Conservation (phyloP, 2,329 filamentous ascomycete species). For the Rugonectria rugulosa region DNA sequence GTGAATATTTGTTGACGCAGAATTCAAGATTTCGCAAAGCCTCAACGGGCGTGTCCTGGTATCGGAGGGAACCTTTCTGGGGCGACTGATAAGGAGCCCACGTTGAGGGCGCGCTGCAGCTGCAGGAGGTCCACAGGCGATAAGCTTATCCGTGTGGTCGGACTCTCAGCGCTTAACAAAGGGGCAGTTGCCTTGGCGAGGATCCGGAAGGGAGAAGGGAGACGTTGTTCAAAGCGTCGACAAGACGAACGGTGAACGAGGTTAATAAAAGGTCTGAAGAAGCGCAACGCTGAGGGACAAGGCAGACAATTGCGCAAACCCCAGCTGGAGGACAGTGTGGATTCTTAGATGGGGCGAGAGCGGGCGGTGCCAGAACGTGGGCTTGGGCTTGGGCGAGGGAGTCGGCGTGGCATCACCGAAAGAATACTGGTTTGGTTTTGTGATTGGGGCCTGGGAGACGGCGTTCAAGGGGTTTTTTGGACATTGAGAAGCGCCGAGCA, state of each 20-base stretch:
- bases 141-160: slow-evolving; percentile 11
- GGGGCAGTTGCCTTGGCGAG: not conserved
- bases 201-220: not conserved
- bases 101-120: slow-evolving; percentile 16
- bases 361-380: slow-evolving; percentile 8
- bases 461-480: too few relatives aligned
- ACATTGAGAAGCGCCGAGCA: too few relatives aligned
- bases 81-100: slow-evolving; percentile 29
- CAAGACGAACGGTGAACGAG: slow-evolving; percentile 1
- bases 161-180: not conserved
- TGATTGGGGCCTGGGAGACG: too few relatives aligned
- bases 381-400: slow-evolving; percentile 2
- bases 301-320: slow-evolving; percentile 5
- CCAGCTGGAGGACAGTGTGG: slow-evolving; percentile 12
- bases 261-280: not conserved
- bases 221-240: not conserved
- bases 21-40: slow-evolving; percentile 9
- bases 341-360: slow-evolving; percentile 16
- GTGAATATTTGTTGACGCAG: slow-evolving; percentile 16
- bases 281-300: slow-evolving; percentile 5
- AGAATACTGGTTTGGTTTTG: not conserved
- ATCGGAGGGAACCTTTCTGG: slow-evolving; percentile 15
- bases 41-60: not conserved
- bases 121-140: slow-evolving; percentile 10
- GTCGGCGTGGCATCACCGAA: not conserved